A percentile compares a stretch with the other conserved stretches of the same genome.
Evolutionary conservation across 441 rosid species (phyloP).

Genomic region (Adansonia rubrostipa): DNA sequence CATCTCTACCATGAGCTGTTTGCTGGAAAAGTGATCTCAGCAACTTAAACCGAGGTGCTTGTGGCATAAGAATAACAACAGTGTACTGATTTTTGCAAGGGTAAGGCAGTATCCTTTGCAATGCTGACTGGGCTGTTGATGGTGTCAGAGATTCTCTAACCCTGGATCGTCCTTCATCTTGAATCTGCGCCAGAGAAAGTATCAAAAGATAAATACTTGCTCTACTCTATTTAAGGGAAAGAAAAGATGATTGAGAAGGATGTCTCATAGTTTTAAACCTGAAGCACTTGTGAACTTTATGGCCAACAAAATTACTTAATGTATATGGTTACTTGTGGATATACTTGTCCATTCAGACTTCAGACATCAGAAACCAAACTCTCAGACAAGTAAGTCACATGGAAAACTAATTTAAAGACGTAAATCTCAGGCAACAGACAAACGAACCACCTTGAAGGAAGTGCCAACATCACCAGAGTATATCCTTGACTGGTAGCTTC

Average conservation of each 20-base stretch:
- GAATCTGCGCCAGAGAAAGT: constrained; percentile 47
- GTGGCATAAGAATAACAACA: constrained; percentile 83
- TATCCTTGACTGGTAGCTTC: constrained; percentile 86
- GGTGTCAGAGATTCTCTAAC: constrained; percentile 72
- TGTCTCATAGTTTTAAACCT: background rate
- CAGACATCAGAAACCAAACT: background rate
- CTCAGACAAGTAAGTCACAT: background rate
- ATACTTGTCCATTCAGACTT: background rate
- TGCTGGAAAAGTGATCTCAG: constrained; percentile 39
- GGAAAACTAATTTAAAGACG: background rate
- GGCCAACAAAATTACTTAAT: background rate
- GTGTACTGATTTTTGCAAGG: constrained; percentile 88
- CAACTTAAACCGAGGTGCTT: constrained; percentile 54
- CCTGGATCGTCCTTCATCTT: constrained; percentile 77
- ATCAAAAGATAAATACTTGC: background rate
- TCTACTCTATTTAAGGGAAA: background rate
- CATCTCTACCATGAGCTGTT: constrained; percentile 40
- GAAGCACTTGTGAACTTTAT: background rate
- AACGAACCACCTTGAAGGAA: constrained; percentile 67
- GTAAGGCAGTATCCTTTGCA: constrained; percentile 71
- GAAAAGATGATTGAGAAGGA: background rate
- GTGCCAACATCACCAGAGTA: constrained; percentile 74
- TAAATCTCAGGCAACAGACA: background rate
- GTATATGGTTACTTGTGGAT: background rate
- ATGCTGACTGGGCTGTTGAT: constrained; percentile 55